These are phyloP conservation scores for Jimgerdemannia lactiflua DNA, from an alignment of 192 early-diverging fungal species.

Conservation along the genomic window DNA sequence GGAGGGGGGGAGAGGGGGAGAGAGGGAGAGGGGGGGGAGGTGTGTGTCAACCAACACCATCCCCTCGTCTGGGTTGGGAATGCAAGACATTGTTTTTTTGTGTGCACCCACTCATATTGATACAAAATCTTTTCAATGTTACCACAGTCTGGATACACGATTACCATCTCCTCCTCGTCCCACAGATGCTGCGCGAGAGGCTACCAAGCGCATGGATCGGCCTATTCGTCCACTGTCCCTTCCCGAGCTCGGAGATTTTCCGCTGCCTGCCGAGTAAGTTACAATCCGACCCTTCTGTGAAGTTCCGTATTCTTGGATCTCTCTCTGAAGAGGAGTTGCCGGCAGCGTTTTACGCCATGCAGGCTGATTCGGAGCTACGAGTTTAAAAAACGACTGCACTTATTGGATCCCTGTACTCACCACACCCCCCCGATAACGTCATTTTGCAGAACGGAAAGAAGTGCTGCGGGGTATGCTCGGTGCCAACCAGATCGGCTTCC, in stretches of 20 bases:
- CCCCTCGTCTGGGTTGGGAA: no score
- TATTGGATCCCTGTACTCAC: no score
- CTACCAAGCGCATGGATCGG: slow-evolving; percentile 85
- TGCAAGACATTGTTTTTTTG: no score
- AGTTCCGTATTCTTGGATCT: no score
- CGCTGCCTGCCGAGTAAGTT: slow-evolving; percentile 76
- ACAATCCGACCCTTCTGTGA: neutral
- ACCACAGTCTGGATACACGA: slow-evolving; percentile 96
- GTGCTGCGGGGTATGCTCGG: slow-evolving; percentile 87
- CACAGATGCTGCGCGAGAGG: slow-evolving; percentile 76
- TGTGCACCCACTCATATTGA: no score
- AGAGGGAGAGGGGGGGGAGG: no score
- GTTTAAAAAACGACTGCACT: neutral
- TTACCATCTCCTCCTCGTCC: slow-evolving; percentile 93
- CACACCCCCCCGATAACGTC: neutral
- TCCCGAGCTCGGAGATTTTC: slow-evolving; percentile 96
- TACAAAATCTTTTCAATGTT: neutral
- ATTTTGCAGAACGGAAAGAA: slow-evolving; percentile 64
- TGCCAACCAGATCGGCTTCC: slow-evolving; percentile 92
- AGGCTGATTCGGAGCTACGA: neutral
- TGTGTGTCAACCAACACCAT: neutral
- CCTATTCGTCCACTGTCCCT: slow-evolving; percentile 96
- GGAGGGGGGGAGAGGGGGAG: neutral
- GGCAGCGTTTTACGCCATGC: no score
- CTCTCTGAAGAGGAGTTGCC: no score